Conservation (phyloP, 2,329 filamentous ascomycete genomes). For the Chaetomiaceae sp. region DNA sequence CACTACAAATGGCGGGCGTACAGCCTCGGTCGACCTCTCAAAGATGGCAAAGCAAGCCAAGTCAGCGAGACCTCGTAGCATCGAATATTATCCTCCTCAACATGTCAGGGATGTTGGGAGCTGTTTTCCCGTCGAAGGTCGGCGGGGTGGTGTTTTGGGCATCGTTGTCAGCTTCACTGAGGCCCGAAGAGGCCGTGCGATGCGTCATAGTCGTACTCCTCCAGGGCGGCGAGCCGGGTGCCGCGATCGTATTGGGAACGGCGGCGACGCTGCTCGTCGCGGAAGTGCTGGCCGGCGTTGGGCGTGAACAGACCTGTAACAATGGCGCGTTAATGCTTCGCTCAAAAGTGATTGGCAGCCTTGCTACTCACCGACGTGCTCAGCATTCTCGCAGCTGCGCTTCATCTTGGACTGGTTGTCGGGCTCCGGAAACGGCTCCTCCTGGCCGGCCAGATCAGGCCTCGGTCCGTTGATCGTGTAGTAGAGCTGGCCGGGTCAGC, state of each 20-base stretch:
- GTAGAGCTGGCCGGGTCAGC: constrained; percentile 42
- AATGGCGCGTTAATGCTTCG: background rate
- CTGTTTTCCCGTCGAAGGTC: too few species aligned
- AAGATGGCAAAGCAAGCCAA: constrained; percentile 23
- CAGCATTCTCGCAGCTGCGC: constrained; percentile 80
- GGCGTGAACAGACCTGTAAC: constrained; percentile 70
- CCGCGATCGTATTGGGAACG: constrained; percentile 79
- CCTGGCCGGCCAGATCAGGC: constrained; percentile 57
- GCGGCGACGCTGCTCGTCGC: constrained; percentile 70
- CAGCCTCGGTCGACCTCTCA: constrained; percentile 21
- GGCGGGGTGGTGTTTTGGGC: too few species aligned
- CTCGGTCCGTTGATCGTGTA: constrained; percentile 46
- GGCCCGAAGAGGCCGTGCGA: constrained; percentile 31
- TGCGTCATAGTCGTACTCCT: constrained; percentile 55
- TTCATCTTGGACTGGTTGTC: constrained; percentile 87
- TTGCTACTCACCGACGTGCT: constrained; percentile 64
- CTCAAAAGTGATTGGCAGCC: background rate
- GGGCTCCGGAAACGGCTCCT: constrained; percentile 70
- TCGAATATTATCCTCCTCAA: constrained; percentile 1
- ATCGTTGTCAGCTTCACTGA: constrained; percentile 18
- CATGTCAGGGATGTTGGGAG: background rate
- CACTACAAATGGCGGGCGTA: constrained; percentile 22
- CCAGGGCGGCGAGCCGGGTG: constrained; percentile 64
- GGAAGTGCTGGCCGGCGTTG: constrained; percentile 66
- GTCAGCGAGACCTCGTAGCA: constrained; percentile 2